Percentiles rank a stretch among this genome's conserved stretches.
These are phyloP conservation scores for Lachnellula arida DNA, from an alignment of 2,329 filamentous ascomycete species.

Conservation along the genomic window DNA sequence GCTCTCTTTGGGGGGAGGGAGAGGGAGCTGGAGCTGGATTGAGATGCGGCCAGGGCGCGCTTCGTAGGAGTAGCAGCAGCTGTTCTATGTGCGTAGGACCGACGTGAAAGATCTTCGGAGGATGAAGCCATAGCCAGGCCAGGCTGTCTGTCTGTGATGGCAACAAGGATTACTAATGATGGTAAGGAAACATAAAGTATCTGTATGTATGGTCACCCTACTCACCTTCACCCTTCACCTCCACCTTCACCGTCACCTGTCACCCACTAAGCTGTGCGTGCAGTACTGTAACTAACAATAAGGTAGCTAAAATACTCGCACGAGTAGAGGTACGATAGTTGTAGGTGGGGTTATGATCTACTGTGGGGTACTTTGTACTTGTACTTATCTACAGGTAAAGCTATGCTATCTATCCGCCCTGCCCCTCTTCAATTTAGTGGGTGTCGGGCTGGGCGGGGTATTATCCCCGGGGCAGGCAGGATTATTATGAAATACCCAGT, in stretches of 20 bases:
- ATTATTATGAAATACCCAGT: no score
- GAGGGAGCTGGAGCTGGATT: not conserved
- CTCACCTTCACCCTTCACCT: not conserved
- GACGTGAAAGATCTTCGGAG: slow-evolving; percentile 1
- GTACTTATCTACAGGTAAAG: not conserved
- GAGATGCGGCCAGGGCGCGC: slow-evolving; percentile 11
- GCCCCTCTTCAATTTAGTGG: not conserved
- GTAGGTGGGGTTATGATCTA: not conserved
- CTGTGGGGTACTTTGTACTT: not conserved
- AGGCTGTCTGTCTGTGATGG: not conserved
- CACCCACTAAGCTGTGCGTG: no score
- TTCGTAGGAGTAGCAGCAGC: slow-evolving; percentile 3
- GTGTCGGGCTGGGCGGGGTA: not conserved
- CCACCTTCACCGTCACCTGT: not conserved
- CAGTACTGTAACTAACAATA: no score
- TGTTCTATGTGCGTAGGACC: not conserved
- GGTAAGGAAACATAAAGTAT: no score
- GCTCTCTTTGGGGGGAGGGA: not conserved
- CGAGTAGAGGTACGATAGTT: no score
- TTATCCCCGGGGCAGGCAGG: no score
- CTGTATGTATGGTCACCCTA: no score
- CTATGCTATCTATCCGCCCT: not conserved
- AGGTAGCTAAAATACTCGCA: no score
- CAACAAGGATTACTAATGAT: no score
- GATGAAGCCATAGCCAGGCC: not conserved